These are phyloP conservation scores for Quercus variabilis DNA, from an alignment of 306 rosid genomes.

Conservation along the genomic window DNA sequence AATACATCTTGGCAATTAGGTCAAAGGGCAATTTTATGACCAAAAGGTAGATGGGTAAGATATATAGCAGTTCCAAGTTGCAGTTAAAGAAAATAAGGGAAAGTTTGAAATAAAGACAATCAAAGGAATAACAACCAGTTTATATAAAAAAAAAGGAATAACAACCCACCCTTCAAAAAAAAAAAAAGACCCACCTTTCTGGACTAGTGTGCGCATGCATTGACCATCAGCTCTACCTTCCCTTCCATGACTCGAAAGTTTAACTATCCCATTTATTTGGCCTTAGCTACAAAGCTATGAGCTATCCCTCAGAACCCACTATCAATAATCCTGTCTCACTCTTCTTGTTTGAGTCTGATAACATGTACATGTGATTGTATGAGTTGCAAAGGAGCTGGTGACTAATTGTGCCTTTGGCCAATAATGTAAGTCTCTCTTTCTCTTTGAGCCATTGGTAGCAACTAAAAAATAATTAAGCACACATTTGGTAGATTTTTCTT, in stretches of 20 bases:
- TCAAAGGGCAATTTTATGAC: too few species aligned
- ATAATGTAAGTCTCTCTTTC: slow-evolving; percentile 1
- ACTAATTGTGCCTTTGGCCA: neutral
- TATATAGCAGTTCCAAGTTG: too few species aligned
- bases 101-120: neutral
- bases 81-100: neutral
- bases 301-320: too few species aligned
- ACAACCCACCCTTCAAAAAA: too few species aligned
- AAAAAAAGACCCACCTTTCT: neutral
- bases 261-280: neutral
- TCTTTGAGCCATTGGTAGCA: neutral
- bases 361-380: too few species aligned
- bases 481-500: too few species aligned
- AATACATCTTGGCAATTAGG: too few species aligned
- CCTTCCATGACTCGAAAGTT: neutral
- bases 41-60: too few species aligned
- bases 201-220: neutral
- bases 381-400: neutral
- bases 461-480: neutral
- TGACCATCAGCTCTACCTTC: slow-evolving; percentile 26
- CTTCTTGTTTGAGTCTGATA: neutral
- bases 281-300: neutral
- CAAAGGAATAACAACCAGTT: neutral
- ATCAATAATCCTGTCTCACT: neutral
- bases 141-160: too few species aligned